Evolutionary conservation across 192 early-diverging fungal species (phyloP), one percentile per base, ranked within the genome.

Genomic region (Coemansia sp.): DNA sequence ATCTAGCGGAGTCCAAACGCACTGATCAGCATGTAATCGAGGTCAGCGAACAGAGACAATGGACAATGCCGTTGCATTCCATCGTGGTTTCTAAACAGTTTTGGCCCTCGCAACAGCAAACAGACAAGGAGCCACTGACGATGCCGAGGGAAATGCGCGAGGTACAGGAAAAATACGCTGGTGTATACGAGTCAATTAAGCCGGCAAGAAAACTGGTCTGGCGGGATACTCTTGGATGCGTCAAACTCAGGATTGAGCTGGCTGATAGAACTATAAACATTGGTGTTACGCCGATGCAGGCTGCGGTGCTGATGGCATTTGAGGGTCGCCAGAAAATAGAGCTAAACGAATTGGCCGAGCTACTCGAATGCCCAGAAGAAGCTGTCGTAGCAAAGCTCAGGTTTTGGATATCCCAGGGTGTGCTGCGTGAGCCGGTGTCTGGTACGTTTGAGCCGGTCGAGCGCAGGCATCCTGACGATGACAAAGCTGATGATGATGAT

Each of bases 1-100:
- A 94, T 59, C 71, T 93, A 34, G 86, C 88, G 12, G 91, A 92
- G 43, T 93, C 92, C 1, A 87, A 88, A 43, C 83, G 92, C 22
- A 76, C 90, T 11, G 84, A 88, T 41, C 78, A 80, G 55, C 76
- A 78, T 56, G 76, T 90, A n/a, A 66, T 80, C 20, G 80, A 85
- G 54, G 41, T 63, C 22, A 45, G 59, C 2, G 22, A 8, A 22
- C 9, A 45, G 5, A 51, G 71, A 7, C 35, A 11, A 17, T 53
- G 67, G 67, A 43, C 86, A 59, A 69, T 81, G 53, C 48, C 68
- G 17, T 54, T 88, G 38, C 76, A 80, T 39, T 65, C 86, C 15
- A 65, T 68, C 0, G 73, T 91, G 15, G 76, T 90, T 5, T 92
- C 91, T 3, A 77, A 87, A 35, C 85, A 89, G 60, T 92, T 90